Conservation (phyloP, 192 early-diverging fungal species). For the Phlyctochytrium bullatum region DNA sequence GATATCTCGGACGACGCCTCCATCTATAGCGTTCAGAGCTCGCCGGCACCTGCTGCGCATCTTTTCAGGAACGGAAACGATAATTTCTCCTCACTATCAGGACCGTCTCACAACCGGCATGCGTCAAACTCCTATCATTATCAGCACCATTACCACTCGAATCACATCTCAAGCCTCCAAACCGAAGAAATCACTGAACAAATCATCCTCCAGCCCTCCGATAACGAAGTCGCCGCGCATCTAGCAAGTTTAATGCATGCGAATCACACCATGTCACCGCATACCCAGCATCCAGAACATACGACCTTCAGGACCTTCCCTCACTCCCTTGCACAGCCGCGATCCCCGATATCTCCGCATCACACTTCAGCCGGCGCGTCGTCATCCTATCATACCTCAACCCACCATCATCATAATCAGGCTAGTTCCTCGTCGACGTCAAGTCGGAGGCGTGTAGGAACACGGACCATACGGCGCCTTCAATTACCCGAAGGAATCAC, state of each 20-base stretch:
- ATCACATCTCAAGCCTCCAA: neutral
- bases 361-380: neutral
- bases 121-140: neutral
- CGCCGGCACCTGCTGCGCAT: neutral
- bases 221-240: slow-evolving; percentile 81
- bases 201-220: slow-evolving; percentile 60
- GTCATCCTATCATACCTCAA: neutral
- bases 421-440: no score
- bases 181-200: slow-evolving; percentile 9
- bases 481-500: neutral
- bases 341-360: slow-evolving; percentile 2
- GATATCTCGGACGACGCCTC: neutral
- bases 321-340: neutral
- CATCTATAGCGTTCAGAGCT: neutral
- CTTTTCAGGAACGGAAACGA: no score
- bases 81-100: neutral
- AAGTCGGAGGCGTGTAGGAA: slow-evolving; percentile 2
- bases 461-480: neutral
- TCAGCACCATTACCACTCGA: neutral
- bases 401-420: neutral
- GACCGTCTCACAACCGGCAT: neutral
- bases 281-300: slow-evolving; percentile 76
- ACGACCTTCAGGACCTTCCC: slow-evolving; percentile 64
- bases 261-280: slow-evolving; percentile 86
- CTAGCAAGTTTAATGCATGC: slow-evolving; percentile 78